Evolutionary conservation across 106 monocot species (phyloP), one percentile per base, ranked within the genome.

Genomic region (Dendrobium catenatum): DNA sequence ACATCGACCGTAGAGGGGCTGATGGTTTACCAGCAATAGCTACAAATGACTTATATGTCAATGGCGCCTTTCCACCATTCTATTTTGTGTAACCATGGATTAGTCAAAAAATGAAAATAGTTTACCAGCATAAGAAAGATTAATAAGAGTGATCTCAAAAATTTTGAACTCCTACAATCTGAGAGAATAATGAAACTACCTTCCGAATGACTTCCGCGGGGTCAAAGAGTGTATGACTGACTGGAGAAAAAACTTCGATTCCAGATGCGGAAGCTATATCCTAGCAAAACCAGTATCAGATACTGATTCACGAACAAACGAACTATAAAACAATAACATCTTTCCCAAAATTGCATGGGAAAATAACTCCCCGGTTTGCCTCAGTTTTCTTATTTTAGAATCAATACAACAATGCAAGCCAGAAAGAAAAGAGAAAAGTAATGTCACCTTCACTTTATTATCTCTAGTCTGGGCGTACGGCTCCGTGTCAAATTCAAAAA

Each of bases 31-130:
- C 96, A 55, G 85, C 91, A 66, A 91, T 56, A 46, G 88, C 83
- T 46, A 96, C 73, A 79, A 96, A 96, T 68, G 96, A 91, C 70
- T 96, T 88, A 76, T 96, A 96, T 5, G 93, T 93, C 81, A 91
- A 81, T 55, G 96, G 96, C 6, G 90, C 85, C 66, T 83, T 86
- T 29, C 96, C 96, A 27, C 91, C 91, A 86, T 96, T 96, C 96
- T 96, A 75, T 1, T 55, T 47, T 46, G 26, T 54, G 22, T 31
- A 54, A 74, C 42, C 51, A 51, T 51, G 13, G 1, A 51, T 51
- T 51, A 10, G 26, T 3, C 77, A 77, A 55, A 73, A 18, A n/a
- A 75, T 4, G 1, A 46, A 46, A 55, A 75, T 64, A 58, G 8
- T 27, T 31, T 51, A 51, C 2, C 10, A 51, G 51, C 13, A 7